Conservation (phyloP, 768 basidiomycete species). For the Tylopilus balloui region DNA sequence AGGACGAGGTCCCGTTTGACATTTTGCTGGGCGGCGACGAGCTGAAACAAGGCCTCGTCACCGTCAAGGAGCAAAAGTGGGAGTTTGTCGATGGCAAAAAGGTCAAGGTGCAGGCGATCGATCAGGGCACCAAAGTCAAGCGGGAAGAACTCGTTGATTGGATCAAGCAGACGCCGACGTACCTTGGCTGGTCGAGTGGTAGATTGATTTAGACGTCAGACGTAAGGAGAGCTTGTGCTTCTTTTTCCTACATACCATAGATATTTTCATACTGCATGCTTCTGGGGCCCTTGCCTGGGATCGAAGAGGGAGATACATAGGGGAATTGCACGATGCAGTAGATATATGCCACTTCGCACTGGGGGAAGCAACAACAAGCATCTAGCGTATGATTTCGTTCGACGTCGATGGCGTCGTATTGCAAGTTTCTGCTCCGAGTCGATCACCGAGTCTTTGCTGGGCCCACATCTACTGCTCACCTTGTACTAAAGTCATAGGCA, state of each 20-base stretch:
- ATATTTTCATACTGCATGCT: neutral
- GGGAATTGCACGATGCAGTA: no score
- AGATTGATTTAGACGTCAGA: slow-evolving; percentile 22
- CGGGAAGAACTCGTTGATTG: slow-evolving; percentile 59
- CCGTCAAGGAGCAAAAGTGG: slow-evolving; percentile 91
- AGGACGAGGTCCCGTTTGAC: slow-evolving; percentile 89
- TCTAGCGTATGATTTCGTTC: no score
- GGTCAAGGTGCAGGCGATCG: slow-evolving; percentile 51
- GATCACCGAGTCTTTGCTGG: no score
- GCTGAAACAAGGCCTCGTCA: slow-evolving; percentile 75
- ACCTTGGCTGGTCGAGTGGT: slow-evolving; percentile 30
- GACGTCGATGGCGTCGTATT: no score
- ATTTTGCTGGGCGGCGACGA: slow-evolving; percentile 89
- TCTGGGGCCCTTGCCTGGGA: neutral
- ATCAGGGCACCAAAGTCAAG: slow-evolving; percentile 63
- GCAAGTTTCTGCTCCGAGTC: no score
- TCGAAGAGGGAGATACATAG: no score
- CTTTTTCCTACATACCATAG: slow-evolving; percentile 6
- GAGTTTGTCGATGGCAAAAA: slow-evolving; percentile 70
- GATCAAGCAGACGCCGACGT: slow-evolving; percentile 44
- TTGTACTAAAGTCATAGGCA: no score
- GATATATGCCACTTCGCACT: no score
- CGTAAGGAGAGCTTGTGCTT: neutral
- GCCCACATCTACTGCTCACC: no score
- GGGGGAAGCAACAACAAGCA: no score